Conservation (phyloP, 2,329 filamentous ascomycete genomes). For the Sclerotinia spermophila region DNA sequence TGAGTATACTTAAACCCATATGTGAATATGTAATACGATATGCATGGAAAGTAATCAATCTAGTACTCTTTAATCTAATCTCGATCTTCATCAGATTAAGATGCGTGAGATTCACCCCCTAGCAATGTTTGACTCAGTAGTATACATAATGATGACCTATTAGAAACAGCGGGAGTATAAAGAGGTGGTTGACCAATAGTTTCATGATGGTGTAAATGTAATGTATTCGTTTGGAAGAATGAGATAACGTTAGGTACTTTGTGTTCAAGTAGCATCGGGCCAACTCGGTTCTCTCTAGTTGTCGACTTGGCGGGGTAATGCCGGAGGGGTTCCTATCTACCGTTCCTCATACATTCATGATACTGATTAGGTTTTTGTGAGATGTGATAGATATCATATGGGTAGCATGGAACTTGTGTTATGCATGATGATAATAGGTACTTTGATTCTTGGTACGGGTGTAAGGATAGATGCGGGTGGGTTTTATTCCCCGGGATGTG, state of each 20-base stretch:
- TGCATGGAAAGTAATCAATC: slow-evolving; percentile 6
- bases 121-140: background rate
- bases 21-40: background rate
- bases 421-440: slow-evolving; percentile 5
- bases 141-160: background rate
- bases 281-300: background rate
- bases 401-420: background rate
- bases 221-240: background rate
- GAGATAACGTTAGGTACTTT: background rate
- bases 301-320: background rate
- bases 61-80: background rate
- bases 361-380: background rate
- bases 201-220: background rate
- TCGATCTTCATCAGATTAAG: background rate
- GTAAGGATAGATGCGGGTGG: background rate
- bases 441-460: background rate
- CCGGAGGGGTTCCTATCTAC: background rate
- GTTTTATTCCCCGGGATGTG: background rate
- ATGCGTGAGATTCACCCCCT: background rate
- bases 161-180: background rate
- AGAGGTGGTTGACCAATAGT: background rate
- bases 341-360: background rate
- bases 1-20: background rate
- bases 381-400: slow-evolving; percentile 5
- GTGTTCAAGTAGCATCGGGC: slow-evolving; percentile 3